These are phyloP conservation scores for Limtongia smithiae DNA, from an alignment of 805 yeast species.

Conservation along the genomic window DNA sequence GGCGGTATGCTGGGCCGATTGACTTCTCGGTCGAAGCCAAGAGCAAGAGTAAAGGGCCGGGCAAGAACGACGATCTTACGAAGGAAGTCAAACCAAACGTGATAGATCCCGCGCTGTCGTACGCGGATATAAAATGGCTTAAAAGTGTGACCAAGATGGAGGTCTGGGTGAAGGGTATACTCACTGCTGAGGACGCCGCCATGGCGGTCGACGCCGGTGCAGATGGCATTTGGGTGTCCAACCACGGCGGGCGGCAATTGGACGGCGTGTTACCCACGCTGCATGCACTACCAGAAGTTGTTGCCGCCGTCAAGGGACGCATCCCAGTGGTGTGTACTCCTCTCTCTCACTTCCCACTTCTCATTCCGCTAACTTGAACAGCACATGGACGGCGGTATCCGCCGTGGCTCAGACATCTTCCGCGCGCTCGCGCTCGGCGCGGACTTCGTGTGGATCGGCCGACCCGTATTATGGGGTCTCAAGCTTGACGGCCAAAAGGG, in stretches of 20 bases:
- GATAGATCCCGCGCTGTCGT: constrained; percentile 26
- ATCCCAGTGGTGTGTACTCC: constrained; percentile 44
- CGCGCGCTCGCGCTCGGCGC: constrained; percentile 71
- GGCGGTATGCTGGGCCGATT: constrained; percentile 23
- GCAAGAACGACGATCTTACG: constrained; percentile 11
- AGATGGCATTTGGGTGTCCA: constrained; percentile 63
- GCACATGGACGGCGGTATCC: constrained; percentile 65
- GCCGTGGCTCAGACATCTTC: constrained; percentile 63
- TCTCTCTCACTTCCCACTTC: neutral
- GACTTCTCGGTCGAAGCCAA: constrained; percentile 22
- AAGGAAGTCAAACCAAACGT: constrained; percentile 19
- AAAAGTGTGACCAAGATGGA: constrained; percentile 43
- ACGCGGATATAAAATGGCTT: constrained; percentile 33
- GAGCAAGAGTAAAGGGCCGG: constrained; percentile 20
- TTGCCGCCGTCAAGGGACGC: constrained; percentile 40
- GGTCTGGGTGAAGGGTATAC: constrained; percentile 59
- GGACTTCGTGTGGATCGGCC: constrained; percentile 60
- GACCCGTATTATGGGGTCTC: constrained; percentile 65
- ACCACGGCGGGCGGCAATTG: constrained; percentile 74
- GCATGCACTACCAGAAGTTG: constrained; percentile 60
- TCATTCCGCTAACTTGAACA: neutral
- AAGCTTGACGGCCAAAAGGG: constrained; percentile 68
- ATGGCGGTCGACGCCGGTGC: constrained; percentile 56
- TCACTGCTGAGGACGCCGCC: constrained; percentile 61
- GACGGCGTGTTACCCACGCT: constrained; percentile 62